Percentiles rank a stretch among this genome's conserved stretches.
Conservation (phyloP, 1,284 basidiomycete species). For the Phlebopus sp. region DNA sequence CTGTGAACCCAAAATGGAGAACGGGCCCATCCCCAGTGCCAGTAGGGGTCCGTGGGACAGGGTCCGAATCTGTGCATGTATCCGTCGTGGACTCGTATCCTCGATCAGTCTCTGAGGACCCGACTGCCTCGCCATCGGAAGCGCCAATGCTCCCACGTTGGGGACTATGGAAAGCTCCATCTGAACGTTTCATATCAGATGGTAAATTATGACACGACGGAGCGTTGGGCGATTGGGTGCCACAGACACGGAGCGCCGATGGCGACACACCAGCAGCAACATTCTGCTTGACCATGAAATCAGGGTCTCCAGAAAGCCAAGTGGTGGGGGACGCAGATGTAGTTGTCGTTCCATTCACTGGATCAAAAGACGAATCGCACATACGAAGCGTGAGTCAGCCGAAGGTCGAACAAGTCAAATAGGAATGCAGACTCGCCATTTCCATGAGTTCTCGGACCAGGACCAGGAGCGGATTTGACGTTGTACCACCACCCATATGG, state of each 20-base stretch:
- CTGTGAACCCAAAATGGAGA: slow-evolving; percentile 9
- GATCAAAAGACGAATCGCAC: neutral
- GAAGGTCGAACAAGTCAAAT: neutral
- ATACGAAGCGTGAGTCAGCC: neutral
- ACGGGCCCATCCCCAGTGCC: slow-evolving; percentile 7
- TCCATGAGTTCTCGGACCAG: slow-evolving; percentile 6
- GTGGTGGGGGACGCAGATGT: neutral
- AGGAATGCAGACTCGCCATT: slow-evolving; percentile 18
- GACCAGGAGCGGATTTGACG: neutral
- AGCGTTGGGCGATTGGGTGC: neutral
- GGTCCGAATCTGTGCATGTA: slow-evolving; percentile 31
- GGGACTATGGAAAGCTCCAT: no score
- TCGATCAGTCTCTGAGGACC: slow-evolving; percentile 19
- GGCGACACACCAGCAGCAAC: no score
- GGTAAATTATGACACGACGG: slow-evolving; percentile 2
- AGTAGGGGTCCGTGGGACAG: slow-evolving; percentile 26
- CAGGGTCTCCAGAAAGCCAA: neutral
- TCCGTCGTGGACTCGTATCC: slow-evolving; percentile 25
- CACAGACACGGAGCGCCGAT: no score
- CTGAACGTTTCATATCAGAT: slow-evolving; percentile 3
- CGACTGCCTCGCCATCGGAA: slow-evolving; percentile 22
- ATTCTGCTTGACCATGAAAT: neutral
- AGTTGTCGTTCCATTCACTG: neutral
- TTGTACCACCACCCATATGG: slow-evolving; percentile 23
- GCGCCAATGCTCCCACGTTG: slow-evolving; percentile 2